Evolutionary conservation across 768 basidiomycete species (phyloP).

Genomic region (Suillus brevipes): DNA sequence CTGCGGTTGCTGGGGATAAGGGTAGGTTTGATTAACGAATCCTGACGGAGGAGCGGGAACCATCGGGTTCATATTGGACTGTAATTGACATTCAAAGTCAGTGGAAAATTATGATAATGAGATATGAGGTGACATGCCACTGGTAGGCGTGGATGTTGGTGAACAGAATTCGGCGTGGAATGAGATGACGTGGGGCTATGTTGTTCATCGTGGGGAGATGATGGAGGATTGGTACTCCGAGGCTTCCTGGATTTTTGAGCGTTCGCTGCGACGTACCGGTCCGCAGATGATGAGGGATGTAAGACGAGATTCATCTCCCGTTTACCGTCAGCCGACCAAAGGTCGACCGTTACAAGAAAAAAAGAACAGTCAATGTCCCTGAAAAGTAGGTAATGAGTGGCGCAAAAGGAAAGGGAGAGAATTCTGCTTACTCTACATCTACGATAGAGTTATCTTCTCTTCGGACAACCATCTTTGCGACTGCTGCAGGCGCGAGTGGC

Average conservation of each 20-base stretch:
- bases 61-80: slow-evolving; percentile 38
- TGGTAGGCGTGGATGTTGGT: slow-evolving; percentile 35
- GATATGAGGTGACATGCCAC: slow-evolving; percentile 46
- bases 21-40: slow-evolving; percentile 43
- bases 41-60: slow-evolving; percentile 37
- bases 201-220: slow-evolving; percentile 33
- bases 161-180: slow-evolving; percentile 48
- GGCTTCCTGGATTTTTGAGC: slow-evolving; percentile 37
- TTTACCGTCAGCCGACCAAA: slow-evolving; percentile 83
- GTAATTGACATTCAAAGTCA: slow-evolving; percentile 10
- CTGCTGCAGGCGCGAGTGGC: slow-evolving; percentile 87
- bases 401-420: background rate
- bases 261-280: slow-evolving; percentile 62
- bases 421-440: slow-evolving; percentile 67
- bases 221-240: slow-evolving; percentile 35
- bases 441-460: slow-evolving; percentile 66
- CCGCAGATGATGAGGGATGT: slow-evolving; percentile 72
- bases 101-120: background rate
- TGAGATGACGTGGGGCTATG: slow-evolving; percentile 50
- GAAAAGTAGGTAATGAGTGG: slow-evolving; percentile 10
- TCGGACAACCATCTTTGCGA: slow-evolving; percentile 79
- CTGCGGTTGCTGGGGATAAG: slow-evolving; percentile 44
- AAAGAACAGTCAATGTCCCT: slow-evolving; percentile 88
- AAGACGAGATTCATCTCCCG: slow-evolving; percentile 88
- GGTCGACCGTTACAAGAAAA: slow-evolving; percentile 88